Evolutionary conservation across 495 filamentous ascomycete species (phyloP).

Genomic region (Chaetomium tenue): DNA sequence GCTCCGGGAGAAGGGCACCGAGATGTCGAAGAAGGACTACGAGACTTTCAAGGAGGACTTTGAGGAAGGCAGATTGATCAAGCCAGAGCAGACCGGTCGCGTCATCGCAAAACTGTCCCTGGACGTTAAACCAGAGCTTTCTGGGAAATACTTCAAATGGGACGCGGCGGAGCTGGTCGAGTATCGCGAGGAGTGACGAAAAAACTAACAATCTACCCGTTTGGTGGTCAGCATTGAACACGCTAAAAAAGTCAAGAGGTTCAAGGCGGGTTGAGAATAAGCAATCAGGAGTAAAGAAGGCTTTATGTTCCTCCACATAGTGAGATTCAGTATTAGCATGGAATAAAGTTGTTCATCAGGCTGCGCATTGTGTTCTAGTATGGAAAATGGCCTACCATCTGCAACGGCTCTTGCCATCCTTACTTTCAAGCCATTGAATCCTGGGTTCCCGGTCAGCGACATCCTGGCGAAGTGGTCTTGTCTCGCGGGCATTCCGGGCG

Average conservation of each 20-base stretch:
- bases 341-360: conserved; percentile 57
- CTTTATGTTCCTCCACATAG: conserved; percentile 71
- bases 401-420: background rate
- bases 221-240: conserved; percentile 24
- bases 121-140: conserved; percentile 59
- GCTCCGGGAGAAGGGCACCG: conserved; percentile 62
- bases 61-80: conserved; percentile 68
- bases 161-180: conserved; percentile 60
- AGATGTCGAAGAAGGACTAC: conserved; percentile 64
- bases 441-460: conserved; percentile 1
- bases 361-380: conserved; percentile 18
- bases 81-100: conserved; percentile 78
- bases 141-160: conserved; percentile 78
- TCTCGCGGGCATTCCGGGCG: background rate
- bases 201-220: conserved; percentile 3
- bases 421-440: background rate
- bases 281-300: conserved; percentile 96
- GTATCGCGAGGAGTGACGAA: conserved; percentile 52
- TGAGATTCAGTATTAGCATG: conserved; percentile 86
- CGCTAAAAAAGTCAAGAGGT: background rate
- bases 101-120: conserved; percentile 77
- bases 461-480: background rate
- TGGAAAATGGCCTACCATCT: conserved; percentile 32
- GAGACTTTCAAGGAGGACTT: conserved; percentile 65
- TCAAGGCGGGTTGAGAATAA: conserved; percentile 13